A percentile compares a stretch with the other conserved stretches of the same genome.
phyloP scores from a whole-genome alignment of 192 early-diverging fungal genomes.

The Rhizophagus prolifer region DNA sequence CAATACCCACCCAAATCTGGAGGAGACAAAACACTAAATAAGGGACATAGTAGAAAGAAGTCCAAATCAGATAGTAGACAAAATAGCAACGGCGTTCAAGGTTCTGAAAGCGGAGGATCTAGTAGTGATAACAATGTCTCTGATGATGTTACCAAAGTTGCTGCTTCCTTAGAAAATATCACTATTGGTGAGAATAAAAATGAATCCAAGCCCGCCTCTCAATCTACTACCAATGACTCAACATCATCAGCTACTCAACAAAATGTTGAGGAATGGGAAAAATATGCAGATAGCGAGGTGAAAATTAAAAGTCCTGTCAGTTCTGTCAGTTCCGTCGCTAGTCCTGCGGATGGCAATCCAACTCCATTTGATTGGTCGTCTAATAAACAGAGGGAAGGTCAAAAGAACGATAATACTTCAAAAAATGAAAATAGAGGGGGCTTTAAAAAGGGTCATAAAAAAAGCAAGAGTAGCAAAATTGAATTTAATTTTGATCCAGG shows the following conservation, averaged over 20 bases:
- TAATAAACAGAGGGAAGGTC: slow-evolving; percentile 9
- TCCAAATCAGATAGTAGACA: slow-evolving; percentile 23
- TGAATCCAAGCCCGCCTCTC: neutral
- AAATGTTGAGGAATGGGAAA: slow-evolving; percentile 25
- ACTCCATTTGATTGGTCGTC: slow-evolving; percentile 6
- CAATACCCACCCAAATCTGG: slow-evolving; percentile 31
- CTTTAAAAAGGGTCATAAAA: slow-evolving; percentile 31
- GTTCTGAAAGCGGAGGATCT: slow-evolving; percentile 27
- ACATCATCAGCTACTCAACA: slow-evolving; percentile 4
- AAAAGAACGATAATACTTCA: neutral
- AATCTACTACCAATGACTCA: neutral
- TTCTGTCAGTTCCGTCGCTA: neutral
- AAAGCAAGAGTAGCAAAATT: slow-evolving; percentile 31
- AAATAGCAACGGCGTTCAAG: slow-evolving; percentile 19
- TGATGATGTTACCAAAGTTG: slow-evolving; percentile 13
- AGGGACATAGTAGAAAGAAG: slow-evolving; percentile 6
- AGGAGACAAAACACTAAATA: slow-evolving; percentile 13
- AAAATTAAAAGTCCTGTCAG: neutral
- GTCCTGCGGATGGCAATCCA: neutral
- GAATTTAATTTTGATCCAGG: slow-evolving; percentile 35
- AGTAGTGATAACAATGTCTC: slow-evolving; percentile 14
- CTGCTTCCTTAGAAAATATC: slow-evolving; percentile 8
- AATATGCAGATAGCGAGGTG: slow-evolving; percentile 1
- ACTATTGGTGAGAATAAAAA: slow-evolving; percentile 16
- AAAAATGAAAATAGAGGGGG: slow-evolving; percentile 5